Evolutionary conservation across 768 basidiomycete species (phyloP), one percentile per base, ranked within the genome.

Genomic region (Lactarius trivialis): DNA sequence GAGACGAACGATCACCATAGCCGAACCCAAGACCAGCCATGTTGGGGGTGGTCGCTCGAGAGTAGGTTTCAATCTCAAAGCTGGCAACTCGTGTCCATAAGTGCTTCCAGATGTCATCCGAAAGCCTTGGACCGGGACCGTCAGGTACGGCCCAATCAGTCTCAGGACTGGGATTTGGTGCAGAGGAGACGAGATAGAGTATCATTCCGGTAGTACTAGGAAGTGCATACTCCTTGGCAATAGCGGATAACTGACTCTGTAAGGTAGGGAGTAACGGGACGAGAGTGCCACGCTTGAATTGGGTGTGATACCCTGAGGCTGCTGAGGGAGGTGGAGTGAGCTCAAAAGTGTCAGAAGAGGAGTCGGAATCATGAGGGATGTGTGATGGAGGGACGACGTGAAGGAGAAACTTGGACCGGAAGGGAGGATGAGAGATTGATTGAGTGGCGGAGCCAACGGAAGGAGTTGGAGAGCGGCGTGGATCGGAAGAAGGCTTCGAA

Each of bases 181-280:
- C 65, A 21, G 76, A 68, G 41, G 77, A 77, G 49, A 91, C 81
- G 51, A 98, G 83, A 73, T 94, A 98, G 2, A 98, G 78, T 48
- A 91, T 78, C 52, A 98, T 75, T 6, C 95, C 95, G 15, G 82
- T 74, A 0, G 90, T 91, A 67, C 88, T 92, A 1, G 95, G 95
- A 19, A 98, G 77, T 3, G 91, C 90, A 70, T 94, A 98, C 74
- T 98, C 95, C 73, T 86, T 87, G 15, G 95, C 93, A 56, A 98
- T 97, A 7, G 92, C 89, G 24, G 79, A 78, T 11, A 97, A 76
- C 71, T 97, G 95, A 0, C 85, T 81, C 45, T 91, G 86, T 1
- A 98, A 76, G 0, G 88, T 91, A 6, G 93, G 79, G 70, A 94
- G 84, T 0, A 98, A 79, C 0, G 94, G 88, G 4, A 98, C 82